phyloP scores from a whole-genome alignment of 352 stramenopile species.

The Phytophthora citricola region DNA sequence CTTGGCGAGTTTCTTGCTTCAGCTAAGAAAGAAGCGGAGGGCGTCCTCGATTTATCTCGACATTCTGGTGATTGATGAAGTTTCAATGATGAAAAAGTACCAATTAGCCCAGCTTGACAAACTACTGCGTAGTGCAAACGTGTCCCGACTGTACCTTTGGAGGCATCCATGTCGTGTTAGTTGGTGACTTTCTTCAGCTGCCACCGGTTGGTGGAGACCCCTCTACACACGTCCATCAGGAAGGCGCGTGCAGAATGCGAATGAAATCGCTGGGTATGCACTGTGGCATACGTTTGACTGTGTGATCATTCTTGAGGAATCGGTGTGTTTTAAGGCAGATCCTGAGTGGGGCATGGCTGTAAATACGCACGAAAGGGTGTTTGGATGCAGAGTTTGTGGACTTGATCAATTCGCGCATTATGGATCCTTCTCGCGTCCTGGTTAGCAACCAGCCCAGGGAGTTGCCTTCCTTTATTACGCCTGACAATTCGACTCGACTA shows the following conservation, averaged over 20 bases:
- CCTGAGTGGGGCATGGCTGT: neutral
- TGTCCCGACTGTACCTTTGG: neutral
- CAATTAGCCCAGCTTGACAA: neutral
- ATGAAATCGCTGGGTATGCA: neutral
- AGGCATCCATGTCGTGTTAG: neutral
- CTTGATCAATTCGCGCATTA: neutral
- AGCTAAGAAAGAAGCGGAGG: neutral
- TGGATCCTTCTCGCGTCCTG: neutral
- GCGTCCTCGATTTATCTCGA: neutral
- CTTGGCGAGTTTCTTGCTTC: neutral
- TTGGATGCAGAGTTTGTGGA: neutral
- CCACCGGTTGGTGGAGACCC: neutral
- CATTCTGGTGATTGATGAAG: neutral
- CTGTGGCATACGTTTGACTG: neutral
- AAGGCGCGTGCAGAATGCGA: neutral
- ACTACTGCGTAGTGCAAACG: neutral
- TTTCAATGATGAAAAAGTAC: neutral
- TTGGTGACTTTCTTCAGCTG: neutral
- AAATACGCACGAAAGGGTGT: neutral
- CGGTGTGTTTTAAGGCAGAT: neutral
- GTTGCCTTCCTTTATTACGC: neutral
- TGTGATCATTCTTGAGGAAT: neutral
- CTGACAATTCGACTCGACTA: neutral
- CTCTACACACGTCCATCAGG: neutral
- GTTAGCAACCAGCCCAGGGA: neutral